Conservation (phyloP, 371 early-diverging fungal genomes). For the Hamiltosporidium magnivora region DNA sequence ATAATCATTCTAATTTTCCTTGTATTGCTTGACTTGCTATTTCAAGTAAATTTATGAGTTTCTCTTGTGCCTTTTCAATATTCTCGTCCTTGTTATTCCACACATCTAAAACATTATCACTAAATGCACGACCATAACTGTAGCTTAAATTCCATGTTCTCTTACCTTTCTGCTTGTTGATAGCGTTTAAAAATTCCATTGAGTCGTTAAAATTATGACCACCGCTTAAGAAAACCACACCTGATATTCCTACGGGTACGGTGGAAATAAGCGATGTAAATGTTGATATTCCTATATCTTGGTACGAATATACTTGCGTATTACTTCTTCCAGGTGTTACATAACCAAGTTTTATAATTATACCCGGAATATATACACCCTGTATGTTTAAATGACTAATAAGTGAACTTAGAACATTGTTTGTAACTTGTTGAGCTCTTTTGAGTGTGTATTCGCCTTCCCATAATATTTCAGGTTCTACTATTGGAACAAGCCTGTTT, state of each 20-base stretch:
- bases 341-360: conserved; percentile 52
- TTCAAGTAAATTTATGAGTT: conserved; percentile 21
- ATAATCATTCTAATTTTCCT: neutral
- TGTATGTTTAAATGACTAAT: conserved; percentile 38
- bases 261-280: conserved; percentile 31
- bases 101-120: conserved; percentile 32
- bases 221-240: conserved; percentile 55
- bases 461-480: conserved; percentile 56
- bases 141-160: conserved; percentile 46
- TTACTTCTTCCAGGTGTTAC: conserved; percentile 37
- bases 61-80: conserved; percentile 37
- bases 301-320: neutral
- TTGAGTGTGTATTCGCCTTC: conserved; percentile 41
- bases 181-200: conserved; percentile 34
- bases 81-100: conserved; percentile 50
- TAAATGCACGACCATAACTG: conserved; percentile 53
- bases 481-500: conserved; percentile 51
- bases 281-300: conserved; percentile 33
- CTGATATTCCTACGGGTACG: conserved; percentile 45
- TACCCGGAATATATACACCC: conserved; percentile 49
- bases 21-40: conserved; percentile 2
- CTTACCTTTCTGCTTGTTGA: conserved; percentile 18
- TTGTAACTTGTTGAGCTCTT: conserved; percentile 21
- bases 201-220: conserved; percentile 46
- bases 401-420: conserved; percentile 40